Evolutionary conservation across 352 stramenopile genomes (phyloP).

Genomic region (Pythium monospermum): DNA sequence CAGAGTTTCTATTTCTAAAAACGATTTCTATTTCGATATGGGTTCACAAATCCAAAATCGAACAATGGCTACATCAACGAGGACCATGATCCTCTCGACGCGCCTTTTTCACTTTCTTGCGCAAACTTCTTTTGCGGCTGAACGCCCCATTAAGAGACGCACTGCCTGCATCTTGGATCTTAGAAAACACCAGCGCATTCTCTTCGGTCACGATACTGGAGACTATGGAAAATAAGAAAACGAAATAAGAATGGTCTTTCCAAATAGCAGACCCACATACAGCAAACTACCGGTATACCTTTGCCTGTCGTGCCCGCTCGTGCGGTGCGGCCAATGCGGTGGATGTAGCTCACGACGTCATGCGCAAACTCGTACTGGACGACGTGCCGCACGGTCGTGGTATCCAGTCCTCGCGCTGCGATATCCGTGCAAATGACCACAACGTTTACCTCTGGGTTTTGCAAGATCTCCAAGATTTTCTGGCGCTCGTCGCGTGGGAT

Average conservation of each 20-base stretch:
- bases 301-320: constrained; percentile 48
- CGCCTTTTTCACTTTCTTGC: constrained; percentile 75
- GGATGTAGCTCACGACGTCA: constrained; percentile 78
- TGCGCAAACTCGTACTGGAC: constrained; percentile 79
- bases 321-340: constrained; percentile 72
- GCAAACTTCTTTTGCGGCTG: constrained; percentile 75
- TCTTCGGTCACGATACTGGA: constrained; percentile 62
- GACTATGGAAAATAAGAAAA: constrained; percentile 27
- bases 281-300: no score
- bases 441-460: constrained; percentile 26
- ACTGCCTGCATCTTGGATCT: constrained; percentile 52
- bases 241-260: no score
- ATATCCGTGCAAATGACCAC: constrained; percentile 78
- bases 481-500: constrained; percentile 46
- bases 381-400: constrained; percentile 62
- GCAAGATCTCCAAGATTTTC: constrained; percentile 35
- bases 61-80: no score
- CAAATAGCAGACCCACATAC: no score
- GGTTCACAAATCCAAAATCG: no score
- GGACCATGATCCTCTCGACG: constrained; percentile 7
- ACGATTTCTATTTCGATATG: no score
- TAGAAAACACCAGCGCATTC: constrained; percentile 56
- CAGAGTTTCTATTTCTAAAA: constrained; percentile 7
- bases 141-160: constrained; percentile 60
- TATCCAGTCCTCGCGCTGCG: constrained; percentile 66